These are phyloP conservation scores for Fomes fomentarius DNA, from an alignment of 1,284 basidiomycete genomes.

Conservation along the genomic window DNA sequence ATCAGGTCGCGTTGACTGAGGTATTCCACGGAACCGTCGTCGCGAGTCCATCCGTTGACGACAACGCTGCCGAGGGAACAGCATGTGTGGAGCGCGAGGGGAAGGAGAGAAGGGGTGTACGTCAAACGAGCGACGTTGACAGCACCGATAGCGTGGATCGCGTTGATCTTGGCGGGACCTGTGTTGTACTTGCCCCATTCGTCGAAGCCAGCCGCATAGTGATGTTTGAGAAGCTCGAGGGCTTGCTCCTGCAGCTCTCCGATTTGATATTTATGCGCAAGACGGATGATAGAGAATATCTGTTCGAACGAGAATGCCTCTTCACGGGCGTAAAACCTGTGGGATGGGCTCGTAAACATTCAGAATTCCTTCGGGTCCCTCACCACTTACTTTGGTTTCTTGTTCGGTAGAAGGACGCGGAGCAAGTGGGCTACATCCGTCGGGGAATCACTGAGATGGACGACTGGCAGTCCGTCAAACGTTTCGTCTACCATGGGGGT, in stretches of 20 bases:
- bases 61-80: neutral
- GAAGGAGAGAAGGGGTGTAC: slow-evolving; percentile 1
- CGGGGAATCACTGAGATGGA: slow-evolving; percentile 9
- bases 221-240: neutral
- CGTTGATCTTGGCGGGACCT: neutral
- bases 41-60: slow-evolving; percentile 8
- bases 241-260: neutral
- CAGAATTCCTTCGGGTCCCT: too few relatives aligned
- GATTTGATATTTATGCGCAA: slow-evolving; percentile 15
- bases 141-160: neutral
- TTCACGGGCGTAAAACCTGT: neutral
- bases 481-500: slow-evolving; percentile 3
- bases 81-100: slow-evolving; percentile 10
- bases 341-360: too few relatives aligned
- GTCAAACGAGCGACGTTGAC: slow-evolving; percentile 9
- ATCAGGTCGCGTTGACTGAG: slow-evolving; percentile 1
- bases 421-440: slow-evolving; percentile 15
- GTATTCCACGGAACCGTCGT: slow-evolving; percentile 4
- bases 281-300: slow-evolving; percentile 1
- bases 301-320: neutral
- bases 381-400: neutral
- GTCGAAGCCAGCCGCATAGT: neutral
- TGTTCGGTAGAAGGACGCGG: neutral
- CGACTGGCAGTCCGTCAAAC: slow-evolving; percentile 15
- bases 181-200: neutral